Evolutionary conservation across 768 basidiomycete genomes (phyloP).

Genomic region (Dioszegia crocea): DNA sequence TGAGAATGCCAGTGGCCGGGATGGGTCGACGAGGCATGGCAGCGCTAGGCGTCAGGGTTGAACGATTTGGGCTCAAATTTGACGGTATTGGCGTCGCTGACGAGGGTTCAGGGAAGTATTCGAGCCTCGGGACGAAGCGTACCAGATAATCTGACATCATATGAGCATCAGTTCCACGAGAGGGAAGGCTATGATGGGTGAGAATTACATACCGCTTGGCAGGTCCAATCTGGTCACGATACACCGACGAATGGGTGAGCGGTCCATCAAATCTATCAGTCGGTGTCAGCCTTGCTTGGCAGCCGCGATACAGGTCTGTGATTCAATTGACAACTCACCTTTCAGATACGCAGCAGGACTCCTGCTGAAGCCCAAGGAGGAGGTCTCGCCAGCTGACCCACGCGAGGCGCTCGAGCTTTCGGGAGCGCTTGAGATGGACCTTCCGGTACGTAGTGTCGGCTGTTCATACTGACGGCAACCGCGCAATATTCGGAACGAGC

Average conservation of each 20-base stretch:
- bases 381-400: too few relatives aligned
- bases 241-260: slow-evolving; percentile 5
- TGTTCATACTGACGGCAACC: too few relatives aligned
- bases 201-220: slow-evolving; percentile 5
- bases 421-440: too few relatives aligned
- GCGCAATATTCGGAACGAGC: too few relatives aligned
- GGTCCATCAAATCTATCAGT: slow-evolving; percentile 1
- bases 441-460: too few relatives aligned
- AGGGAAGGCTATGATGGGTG: too few relatives aligned
- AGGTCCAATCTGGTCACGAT: slow-evolving; percentile 10
- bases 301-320: neutral
- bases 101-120: neutral
- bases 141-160: neutral
- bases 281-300: neutral
- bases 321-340: neutral
- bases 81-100: too few relatives aligned
- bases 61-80: neutral
- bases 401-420: too few relatives aligned
- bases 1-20: neutral
- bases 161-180: neutral
- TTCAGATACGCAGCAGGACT: too few relatives aligned
- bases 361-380: too few relatives aligned
- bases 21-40: neutral
- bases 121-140: neutral
- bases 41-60: neutral